Base-by-base conservation (phyloP, 1,284 basidiomycete species). In the Trametes versicolor region DNA sequence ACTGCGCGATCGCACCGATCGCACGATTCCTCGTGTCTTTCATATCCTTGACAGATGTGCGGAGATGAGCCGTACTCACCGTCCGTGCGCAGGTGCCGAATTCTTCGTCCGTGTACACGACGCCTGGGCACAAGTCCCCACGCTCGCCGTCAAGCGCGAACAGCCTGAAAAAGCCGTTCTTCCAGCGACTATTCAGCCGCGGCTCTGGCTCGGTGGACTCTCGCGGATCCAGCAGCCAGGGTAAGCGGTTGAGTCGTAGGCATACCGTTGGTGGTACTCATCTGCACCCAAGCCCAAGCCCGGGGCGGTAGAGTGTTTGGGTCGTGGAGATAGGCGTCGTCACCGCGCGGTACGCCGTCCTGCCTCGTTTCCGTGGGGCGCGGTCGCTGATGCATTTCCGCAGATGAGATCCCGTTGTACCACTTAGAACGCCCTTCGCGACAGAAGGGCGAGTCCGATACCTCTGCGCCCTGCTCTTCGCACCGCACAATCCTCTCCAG, bases 151-250 rank as follows among this genome's bases (percentile, higher is more conserved):
- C 61, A 17, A 60, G 65, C 53, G 36, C 51, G 19, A 65, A 59
- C 13, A 69, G 67, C 66, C 62, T 60, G 64, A 72, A 71, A 58
- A 72, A 71, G 62, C 72, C 74, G 45, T 75, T 77, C 66, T 74
- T 77, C 68, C 73, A 74, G 62, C 72, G 75, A 27, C 72, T 77
- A 34, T 77, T 77, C 70, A 72, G 69, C 66, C 74, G 74, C 57
- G 70, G 67, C 63, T 71, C 72, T 61, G 65, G 73, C 45, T 74
- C 75, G 53, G 70, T 74, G 57, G 71, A 73, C 66, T 75, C 74
- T 48, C 65, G 71, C 32, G 72, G 70, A 32, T 71, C 71, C 54
- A 66, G 67, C 61, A 72, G 72, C 56, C 65, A 68, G 70, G 71
- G 73, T 69, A 73, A 74, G 67, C 72, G 71, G 47, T 64, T 77